These are phyloP conservation scores for Ustilago tritici DNA, from an alignment of 1,284 basidiomycete genomes.

Conservation along the genomic window DNA sequence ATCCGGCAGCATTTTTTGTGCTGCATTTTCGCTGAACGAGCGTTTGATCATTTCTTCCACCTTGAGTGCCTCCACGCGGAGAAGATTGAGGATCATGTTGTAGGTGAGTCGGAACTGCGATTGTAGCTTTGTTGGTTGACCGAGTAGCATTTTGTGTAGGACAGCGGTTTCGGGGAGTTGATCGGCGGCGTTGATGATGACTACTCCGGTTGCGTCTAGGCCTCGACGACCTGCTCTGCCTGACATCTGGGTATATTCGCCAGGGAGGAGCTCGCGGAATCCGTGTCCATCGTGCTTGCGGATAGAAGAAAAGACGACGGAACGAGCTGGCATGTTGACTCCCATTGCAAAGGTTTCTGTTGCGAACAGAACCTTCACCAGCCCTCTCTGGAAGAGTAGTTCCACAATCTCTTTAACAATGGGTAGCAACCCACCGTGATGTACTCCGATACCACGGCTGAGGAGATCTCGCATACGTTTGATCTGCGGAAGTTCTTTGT, in stretches of 20 bases:
- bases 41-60: constrained; percentile 99
- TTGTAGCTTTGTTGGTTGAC: constrained; percentile 87
- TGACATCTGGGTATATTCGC: constrained; percentile 95
- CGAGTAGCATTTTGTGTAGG: constrained; percentile 87
- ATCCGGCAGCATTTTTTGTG: constrained; percentile 90
- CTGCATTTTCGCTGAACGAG: constrained; percentile 97
- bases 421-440: constrained; percentile 95
- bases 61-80: constrained; percentile 93
- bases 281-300: constrained; percentile 94
- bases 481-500: constrained; percentile 95
- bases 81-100: constrained; percentile 98
- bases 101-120: constrained; percentile 98
- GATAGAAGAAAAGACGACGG: constrained; percentile 94
- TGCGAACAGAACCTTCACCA: constrained; percentile 97
- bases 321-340: constrained; percentile 99
- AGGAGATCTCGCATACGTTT: constrained; percentile 89
- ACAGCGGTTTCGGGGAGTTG: constrained; percentile 78
- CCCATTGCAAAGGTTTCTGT: constrained; percentile 99
- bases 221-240: constrained; percentile 96
- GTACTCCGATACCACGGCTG: constrained; percentile 92
- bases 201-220: constrained; percentile 93
- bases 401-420: constrained; percentile 96
- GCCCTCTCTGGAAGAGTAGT: constrained; percentile 91
- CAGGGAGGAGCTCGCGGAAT: constrained; percentile 79
- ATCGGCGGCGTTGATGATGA: constrained; percentile 84